Evolutionary conservation across 116 monocot genomes (phyloP).

Genomic region (Phalaenopsis hybrid): DNA sequence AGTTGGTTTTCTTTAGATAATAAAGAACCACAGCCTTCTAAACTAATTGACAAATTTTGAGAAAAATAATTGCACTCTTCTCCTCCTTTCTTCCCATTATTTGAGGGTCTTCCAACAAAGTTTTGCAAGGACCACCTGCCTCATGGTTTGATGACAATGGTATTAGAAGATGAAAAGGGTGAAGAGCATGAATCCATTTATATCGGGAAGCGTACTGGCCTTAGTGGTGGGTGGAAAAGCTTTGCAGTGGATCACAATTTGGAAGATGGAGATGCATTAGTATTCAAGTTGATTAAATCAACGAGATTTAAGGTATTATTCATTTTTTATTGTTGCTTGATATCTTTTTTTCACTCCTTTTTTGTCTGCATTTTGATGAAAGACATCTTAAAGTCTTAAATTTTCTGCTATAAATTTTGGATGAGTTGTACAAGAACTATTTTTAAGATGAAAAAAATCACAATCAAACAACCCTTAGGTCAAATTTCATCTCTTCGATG

Average conservation of each 20-base stretch:
- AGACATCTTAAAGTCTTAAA: not conserved
- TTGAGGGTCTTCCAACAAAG: constrained; percentile 62
- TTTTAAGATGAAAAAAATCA: not conserved
- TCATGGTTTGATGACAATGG: constrained; percentile 37
- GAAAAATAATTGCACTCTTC: not conserved
- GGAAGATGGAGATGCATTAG: constrained; percentile 71
- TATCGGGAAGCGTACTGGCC: constrained; percentile 50
- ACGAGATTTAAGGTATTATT: constrained; percentile 58
- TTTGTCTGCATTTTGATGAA: not conserved
- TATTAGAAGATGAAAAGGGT: constrained; percentile 65
- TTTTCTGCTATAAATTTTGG: not conserved
- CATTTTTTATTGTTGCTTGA: not conserved
- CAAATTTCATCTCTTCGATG: no score
- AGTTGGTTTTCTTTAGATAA: constrained; percentile 12
- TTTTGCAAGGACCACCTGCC: constrained; percentile 65
- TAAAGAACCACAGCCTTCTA: not conserved
- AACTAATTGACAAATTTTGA: not conserved
- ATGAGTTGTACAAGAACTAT: not conserved
- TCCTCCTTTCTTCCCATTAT: no score
- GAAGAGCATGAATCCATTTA: constrained; percentile 53
- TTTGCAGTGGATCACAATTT: constrained; percentile 60
- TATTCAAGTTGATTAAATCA: constrained; percentile 51
- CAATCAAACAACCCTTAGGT: no score
- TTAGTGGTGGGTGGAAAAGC: constrained; percentile 85
- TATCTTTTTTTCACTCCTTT: not conserved